Evolutionary conservation across 441 rosid species (phyloP), one percentile per base, ranked within the genome.

Genomic region (Macaranga tanarius): DNA sequence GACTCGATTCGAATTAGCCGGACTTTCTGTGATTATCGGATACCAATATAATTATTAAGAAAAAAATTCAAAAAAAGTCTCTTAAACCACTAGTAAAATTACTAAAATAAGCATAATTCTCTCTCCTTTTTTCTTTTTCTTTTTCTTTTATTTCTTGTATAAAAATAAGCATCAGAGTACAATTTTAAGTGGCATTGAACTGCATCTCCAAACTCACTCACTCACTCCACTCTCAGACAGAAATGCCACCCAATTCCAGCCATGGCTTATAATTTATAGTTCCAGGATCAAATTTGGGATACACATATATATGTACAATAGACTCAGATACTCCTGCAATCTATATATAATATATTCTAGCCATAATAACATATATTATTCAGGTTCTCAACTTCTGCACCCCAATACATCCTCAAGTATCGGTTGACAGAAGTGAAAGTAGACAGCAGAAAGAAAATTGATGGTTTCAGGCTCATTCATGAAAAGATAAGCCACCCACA

Each of bases 401-500:
- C 75, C 69, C n/a, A 64, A 63, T 67, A 80, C 72, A 67, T 28
- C 25, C 56, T 71, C 69, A 61, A 42, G 73, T 71, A 62, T 54
- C 23, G 71, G 78, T 56, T 72, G 79, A 84, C 79, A 50, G 67
- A 72, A 77, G 73, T 52, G 38, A 5, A 5, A 4, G 10, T 25
- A 44, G 55, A 26, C 57, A 59, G 44, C 19, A 26, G 17, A 75
- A 67, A 75, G 59, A 50, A 70, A 81, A 58, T 25, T 50, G 69
- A 80, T 77, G 62, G 78, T 80, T 77, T 69, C 66, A 55, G 78
- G 80, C 80, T 67, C 62, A 70, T 64, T 63, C 73, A 67, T 28
- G 20, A 60, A 54, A 70, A 69, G 51, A 75, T 44, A 54, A 75
- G 84, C 82, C 84, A 72, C 71, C 84, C 69, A 58, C 72, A 72